phyloP scores from a whole-genome alignment of 2,329 filamentous ascomycete species.

The Beauveria bassiana region DNA sequence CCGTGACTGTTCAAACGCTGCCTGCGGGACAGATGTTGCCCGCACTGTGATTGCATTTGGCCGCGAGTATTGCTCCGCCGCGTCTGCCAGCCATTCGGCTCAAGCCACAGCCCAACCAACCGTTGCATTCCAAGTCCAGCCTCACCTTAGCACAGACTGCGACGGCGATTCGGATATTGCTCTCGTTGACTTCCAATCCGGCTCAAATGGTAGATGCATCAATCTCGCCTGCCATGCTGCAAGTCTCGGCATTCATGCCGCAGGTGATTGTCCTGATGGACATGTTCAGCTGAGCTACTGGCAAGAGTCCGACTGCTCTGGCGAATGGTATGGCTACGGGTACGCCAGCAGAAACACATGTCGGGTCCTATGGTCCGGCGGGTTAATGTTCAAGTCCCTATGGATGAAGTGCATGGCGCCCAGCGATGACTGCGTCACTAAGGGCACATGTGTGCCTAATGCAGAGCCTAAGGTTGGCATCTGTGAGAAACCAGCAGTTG shows the following conservation, averaged over 20 bases:
- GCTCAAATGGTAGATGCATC: neutral
- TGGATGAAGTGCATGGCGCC: neutral
- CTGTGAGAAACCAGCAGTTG: neutral
- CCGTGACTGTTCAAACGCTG: slow-evolving; percentile 13
- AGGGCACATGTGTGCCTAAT: neutral
- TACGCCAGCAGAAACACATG: neutral
- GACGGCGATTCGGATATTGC: neutral
- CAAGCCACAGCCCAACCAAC: neutral
- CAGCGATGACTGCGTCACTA: neutral
- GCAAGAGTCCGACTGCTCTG: neutral
- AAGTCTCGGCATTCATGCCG: neutral
- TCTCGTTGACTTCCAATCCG: neutral
- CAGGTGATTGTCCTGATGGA: neutral
- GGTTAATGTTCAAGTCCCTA: neutral
- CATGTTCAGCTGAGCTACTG: neutral
- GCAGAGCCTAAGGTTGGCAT: neutral
- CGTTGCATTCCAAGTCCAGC: neutral
- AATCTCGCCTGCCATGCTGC: neutral
- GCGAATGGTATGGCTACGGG: neutral
- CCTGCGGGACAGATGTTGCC: slow-evolving; percentile 7
- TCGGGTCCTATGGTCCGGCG: neutral
- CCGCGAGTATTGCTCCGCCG: slow-evolving; percentile 6
- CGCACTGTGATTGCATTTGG: slow-evolving; percentile 12
- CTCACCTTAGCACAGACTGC: neutral
- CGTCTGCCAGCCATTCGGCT: slow-evolving; percentile 1